These are phyloP conservation scores for Cladochytrium replicatum DNA, from an alignment of 192 early-diverging fungal genomes.

Conservation along the genomic window DNA sequence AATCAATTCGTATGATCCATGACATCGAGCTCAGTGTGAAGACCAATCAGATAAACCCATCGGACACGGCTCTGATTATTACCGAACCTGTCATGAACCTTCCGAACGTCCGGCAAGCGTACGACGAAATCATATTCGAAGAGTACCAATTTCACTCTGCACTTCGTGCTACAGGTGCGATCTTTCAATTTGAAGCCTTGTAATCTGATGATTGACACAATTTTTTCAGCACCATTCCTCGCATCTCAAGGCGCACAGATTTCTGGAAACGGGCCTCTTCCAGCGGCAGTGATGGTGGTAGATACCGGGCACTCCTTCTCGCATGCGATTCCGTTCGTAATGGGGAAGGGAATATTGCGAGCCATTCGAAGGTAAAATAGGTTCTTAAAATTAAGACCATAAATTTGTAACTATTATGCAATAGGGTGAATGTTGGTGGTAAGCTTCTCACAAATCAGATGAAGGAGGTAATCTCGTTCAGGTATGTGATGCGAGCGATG, in stretches of 20 bases:
- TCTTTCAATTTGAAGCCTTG: slow-evolving; percentile 4
- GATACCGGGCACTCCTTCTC: slow-evolving; percentile 77
- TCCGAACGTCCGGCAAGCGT: slow-evolving; percentile 50
- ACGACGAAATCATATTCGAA: slow-evolving; percentile 81
- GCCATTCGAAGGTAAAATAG: slow-evolving; percentile 42
- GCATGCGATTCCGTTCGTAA: slow-evolving; percentile 60
- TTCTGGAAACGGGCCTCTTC: too few species aligned
- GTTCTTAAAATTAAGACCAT: background rate
- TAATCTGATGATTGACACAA: background rate
- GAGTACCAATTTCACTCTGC: slow-evolving; percentile 59
- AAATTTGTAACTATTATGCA: background rate
- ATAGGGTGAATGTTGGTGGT: slow-evolving; percentile 71
- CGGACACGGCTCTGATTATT: slow-evolving; percentile 47
- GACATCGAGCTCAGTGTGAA: background rate
- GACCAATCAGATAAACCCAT: slow-evolving; percentile 40
- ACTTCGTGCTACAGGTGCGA: slow-evolving; percentile 17
- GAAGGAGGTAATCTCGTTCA: slow-evolving; percentile 86
- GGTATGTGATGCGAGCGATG: slow-evolving; percentile 22
- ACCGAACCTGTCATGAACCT: slow-evolving; percentile 80
- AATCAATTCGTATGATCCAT: slow-evolving; percentile 1
- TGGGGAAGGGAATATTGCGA: slow-evolving; percentile 38
- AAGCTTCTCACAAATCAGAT: slow-evolving; percentile 79
- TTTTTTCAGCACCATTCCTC: slow-evolving; percentile 26
- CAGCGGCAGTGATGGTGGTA: slow-evolving; percentile 61
- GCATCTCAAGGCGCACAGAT: slow-evolving; percentile 8